A percentile compares a stretch with the other conserved stretches of the same genome.
These are phyloP conservation scores for Podaxis sp. DNA, from an alignment of 768 basidiomycete genomes.

Conservation along the genomic window DNA sequence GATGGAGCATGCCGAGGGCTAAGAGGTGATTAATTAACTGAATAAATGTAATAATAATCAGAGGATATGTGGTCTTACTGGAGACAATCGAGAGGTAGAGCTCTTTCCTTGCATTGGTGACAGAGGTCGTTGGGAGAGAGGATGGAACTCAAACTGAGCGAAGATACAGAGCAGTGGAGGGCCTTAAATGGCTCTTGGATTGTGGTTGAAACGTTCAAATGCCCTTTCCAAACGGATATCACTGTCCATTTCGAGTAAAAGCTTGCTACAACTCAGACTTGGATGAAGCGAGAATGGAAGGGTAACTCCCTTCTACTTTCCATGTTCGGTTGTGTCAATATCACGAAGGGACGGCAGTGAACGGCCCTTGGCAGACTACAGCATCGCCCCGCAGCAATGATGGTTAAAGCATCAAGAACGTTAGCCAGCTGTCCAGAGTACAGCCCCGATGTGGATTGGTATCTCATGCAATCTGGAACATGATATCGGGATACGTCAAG, in stretches of 20 bases:
- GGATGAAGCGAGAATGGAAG: background rate
- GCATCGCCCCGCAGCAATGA: background rate
- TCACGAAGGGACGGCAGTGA: background rate
- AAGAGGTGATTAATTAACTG: background rate
- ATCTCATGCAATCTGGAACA: background rate
- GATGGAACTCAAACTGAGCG: background rate
- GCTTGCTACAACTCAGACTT: background rate
- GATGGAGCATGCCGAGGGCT: slow-evolving; percentile 26
- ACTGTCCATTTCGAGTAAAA: background rate
- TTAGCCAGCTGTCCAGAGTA: background rate
- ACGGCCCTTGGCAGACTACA: background rate
- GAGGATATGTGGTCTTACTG: background rate
- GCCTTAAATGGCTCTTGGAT: background rate
- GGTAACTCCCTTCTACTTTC: background rate
- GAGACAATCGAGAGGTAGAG: background rate
- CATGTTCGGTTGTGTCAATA: background rate
- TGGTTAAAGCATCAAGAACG: background rate
- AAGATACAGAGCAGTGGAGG: background rate
- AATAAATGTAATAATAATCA: too few species aligned
- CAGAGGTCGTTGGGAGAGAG: background rate
- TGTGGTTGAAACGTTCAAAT: background rate
- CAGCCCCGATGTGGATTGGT: background rate
- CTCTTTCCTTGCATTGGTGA: background rate
- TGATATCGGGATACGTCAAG: background rate
- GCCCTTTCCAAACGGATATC: background rate